phyloP scores from a whole-genome alignment of 2,329 filamentous ascomycete genomes.

The Fusarium duplospermum region DNA sequence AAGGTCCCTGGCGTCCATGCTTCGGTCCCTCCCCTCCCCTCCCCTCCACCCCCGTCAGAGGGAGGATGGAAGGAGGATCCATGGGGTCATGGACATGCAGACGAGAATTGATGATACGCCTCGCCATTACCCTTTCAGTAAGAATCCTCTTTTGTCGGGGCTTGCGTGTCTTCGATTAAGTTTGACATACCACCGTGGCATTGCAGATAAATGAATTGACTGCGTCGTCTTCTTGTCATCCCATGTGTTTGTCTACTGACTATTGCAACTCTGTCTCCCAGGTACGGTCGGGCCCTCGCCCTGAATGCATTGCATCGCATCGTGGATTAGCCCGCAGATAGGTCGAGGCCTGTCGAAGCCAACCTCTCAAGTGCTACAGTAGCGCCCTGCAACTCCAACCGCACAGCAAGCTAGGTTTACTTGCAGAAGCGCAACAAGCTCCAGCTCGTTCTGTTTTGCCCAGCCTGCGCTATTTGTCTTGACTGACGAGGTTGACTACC shows the following conservation, averaged over 20 bases:
- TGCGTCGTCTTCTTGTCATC: not conserved
- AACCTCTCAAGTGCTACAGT: not conserved
- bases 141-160: not conserved
- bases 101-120: constrained; percentile 13
- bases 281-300: not conserved
- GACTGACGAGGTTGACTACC: not conserved
- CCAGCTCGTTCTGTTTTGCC: not conserved
- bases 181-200: not conserved
- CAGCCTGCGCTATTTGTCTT: constrained; percentile 18
- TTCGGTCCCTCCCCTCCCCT: not conserved
- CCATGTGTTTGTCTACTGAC: not conserved
- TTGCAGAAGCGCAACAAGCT: not conserved
- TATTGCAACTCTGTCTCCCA: not conserved
- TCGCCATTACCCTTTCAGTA: not conserved
- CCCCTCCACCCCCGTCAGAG: constrained; percentile 1
- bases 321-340: not conserved
- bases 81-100: constrained; percentile 9
- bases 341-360: not conserved
- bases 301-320: not conserved
- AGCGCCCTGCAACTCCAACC: not conserved
- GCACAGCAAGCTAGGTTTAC: not conserved
- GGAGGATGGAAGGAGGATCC: constrained; percentile 4
- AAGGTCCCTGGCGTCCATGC: constrained; percentile 30
- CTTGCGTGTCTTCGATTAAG: not conserved
- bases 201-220: not conserved